These are phyloP conservation scores for Pachysandra terminalis DNA, from an alignment of 164 flowering plant species.

Conservation along the genomic window DNA sequence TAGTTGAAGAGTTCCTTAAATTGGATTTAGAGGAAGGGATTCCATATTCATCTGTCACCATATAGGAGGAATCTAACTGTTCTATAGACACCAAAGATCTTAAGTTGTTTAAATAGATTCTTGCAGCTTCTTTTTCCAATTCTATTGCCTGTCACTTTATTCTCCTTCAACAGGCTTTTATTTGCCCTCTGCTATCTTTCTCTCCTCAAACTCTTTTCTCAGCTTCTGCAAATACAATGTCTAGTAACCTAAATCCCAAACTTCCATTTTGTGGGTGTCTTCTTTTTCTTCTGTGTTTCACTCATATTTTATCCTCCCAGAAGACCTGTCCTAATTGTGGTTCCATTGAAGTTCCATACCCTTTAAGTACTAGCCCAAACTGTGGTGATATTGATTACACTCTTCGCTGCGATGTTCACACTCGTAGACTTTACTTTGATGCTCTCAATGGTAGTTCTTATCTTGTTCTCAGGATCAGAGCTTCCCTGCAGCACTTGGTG, in stretches of 20 bases:
- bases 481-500: slow-evolving; percentile 42
- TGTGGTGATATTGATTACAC: slow-evolving; percentile 52
- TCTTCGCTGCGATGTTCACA: slow-evolving; percentile 42
- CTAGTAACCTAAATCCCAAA: slow-evolving; percentile 1
- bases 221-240: slow-evolving; percentile 21
- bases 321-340: slow-evolving; percentile 61
- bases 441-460: slow-evolving; percentile 57
- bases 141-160: slow-evolving; percentile 31
- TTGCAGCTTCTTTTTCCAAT: slow-evolving; percentile 17
- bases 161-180: slow-evolving; percentile 25
- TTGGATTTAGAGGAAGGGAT: slow-evolving; percentile 6
- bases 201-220: slow-evolving; percentile 1
- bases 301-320: slow-evolving; percentile 27
- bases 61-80: slow-evolving; percentile 26
- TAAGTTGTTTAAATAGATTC: slow-evolving; percentile 21
- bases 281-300: slow-evolving; percentile 19
- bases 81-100: slow-evolving; percentile 25
- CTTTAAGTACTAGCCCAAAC: slow-evolving; percentile 49
- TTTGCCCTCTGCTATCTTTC: slow-evolving; percentile 16
- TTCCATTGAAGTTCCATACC: slow-evolving; percentile 52
- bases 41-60: slow-evolving; percentile 14
- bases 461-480: slow-evolving; percentile 35
- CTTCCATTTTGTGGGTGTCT: slow-evolving; percentile 8
- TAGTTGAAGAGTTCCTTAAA: slow-evolving; percentile 12
- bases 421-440: slow-evolving; percentile 48